These are phyloP conservation scores for Stylonectria norvegica DNA, from an alignment of 2,329 filamentous ascomycete species.

Conservation along the genomic window DNA sequence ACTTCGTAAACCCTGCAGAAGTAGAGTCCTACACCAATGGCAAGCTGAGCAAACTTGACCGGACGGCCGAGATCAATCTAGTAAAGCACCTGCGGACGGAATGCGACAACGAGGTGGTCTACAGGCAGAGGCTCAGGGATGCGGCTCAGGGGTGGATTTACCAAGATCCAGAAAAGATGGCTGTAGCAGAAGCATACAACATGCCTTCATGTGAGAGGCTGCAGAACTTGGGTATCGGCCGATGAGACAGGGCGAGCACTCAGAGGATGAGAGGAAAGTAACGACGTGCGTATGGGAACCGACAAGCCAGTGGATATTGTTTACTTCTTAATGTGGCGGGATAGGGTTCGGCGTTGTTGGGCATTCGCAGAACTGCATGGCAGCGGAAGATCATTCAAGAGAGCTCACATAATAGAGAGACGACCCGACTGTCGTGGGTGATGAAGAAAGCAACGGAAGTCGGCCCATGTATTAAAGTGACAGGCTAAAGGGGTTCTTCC, in stretches of 20 bases:
- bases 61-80: conserved; percentile 70
- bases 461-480: too few species aligned
- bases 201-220: conserved; percentile 54
- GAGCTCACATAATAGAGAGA: too few species aligned
- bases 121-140: conserved; percentile 65
- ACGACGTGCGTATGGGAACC: neutral
- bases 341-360: conserved; percentile 30
- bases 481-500: too few species aligned
- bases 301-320: conserved; percentile 7
- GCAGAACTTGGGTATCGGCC: conserved; percentile 36
- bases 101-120: conserved; percentile 71
- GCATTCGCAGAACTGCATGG: conserved; percentile 26
- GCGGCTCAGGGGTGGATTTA: conserved; percentile 87
- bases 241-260: too few species aligned
- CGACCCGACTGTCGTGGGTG: too few species aligned
- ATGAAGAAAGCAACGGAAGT: too few species aligned
- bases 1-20: conserved; percentile 80
- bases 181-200: conserved; percentile 56
- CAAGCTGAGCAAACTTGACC: conserved; percentile 73
- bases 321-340: conserved; percentile 18
- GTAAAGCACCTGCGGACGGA: conserved; percentile 63
- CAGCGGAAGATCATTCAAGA: too few species aligned
- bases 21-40: conserved; percentile 65
- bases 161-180: conserved; percentile 75
- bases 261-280: neutral